phyloP scores from a whole-genome alignment of 495 filamentous ascomycete genomes.

The Xylaria curta region DNA sequence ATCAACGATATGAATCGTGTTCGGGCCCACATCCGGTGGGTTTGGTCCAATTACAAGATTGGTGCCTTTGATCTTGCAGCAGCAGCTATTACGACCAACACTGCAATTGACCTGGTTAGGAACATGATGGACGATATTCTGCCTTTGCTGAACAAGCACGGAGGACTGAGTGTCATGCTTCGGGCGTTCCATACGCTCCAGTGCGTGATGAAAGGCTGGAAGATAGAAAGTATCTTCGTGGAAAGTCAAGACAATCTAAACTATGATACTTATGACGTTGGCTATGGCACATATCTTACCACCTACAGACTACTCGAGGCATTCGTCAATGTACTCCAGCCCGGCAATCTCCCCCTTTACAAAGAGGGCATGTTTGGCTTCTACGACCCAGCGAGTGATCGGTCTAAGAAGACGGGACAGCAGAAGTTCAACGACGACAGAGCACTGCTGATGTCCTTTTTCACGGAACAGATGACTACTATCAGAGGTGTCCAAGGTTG shows the following conservation, averaged over 20 bases:
- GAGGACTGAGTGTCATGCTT: conserved; percentile 35
- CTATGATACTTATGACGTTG: conserved; percentile 43
- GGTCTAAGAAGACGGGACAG: conserved; percentile 34
- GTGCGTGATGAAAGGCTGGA: conserved; percentile 35
- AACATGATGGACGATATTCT: conserved; percentile 44
- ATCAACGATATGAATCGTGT: conserved; percentile 37
- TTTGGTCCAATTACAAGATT: conserved; percentile 39
- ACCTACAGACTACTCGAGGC: conserved; percentile 34
- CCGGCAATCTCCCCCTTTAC: conserved; percentile 34
- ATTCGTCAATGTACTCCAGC: conserved; percentile 31
- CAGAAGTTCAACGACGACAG: conserved; percentile 44
- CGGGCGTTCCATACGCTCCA: conserved; percentile 31
- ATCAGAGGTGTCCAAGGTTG: conserved; percentile 19
- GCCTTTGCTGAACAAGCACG: conserved; percentile 36
- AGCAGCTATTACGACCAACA: conserved; percentile 48
- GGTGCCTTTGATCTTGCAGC: conserved; percentile 45
- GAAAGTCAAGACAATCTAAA: conserved; percentile 33
- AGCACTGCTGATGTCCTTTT: conserved; percentile 39
- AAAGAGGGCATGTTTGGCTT: conserved; percentile 40
- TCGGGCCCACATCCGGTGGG: conserved; percentile 25
- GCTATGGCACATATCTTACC: conserved; percentile 31
- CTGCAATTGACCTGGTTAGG: conserved; percentile 48
- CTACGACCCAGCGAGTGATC: conserved; percentile 41
- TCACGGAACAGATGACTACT: conserved; percentile 40
- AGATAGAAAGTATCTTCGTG: conserved; percentile 6